Evolutionary conservation across 176 grass and related monocot species (phyloP), one percentile per base, ranked within the genome.

Genomic region (Oryza rufipogon): DNA sequence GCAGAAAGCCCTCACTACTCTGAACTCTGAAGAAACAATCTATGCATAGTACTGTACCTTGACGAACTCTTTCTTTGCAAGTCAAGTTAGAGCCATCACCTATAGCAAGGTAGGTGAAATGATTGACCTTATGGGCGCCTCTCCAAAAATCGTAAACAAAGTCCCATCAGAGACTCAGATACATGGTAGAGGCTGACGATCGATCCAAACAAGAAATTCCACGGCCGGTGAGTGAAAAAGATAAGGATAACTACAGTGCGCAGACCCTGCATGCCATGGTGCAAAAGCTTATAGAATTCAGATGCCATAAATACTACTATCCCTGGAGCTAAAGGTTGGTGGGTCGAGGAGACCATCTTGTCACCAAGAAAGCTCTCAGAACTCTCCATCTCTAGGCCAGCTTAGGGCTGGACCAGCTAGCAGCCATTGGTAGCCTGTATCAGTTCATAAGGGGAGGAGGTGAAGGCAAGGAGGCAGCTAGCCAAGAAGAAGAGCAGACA

Each of bases 201-300:
- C 48, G 74, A 68, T 80, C 78, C 77, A 58, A 80, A 20, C 23
- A 33, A 16, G 80, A 90, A 90, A 90, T 79, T 90, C 68, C 68
- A 87, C 16, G 61, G 80, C 74, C 68, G 69, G 80, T 83, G 84
- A 79, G 79, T 86, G 83, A 79, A 79, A 36, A 90, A 69, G 84
- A 87, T 87, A 76, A 81, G 77, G 82, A 84, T 47, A 26, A 26
- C 25, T 73, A 42, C 88, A 83, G 79, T 79, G 8, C 32, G 19
- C 33, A 34, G 60, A 14, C 72, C 44, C 51, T 56, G 51, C 51
- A 17, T 68, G 60, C 68, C 84, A 87, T 87, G 80, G 83, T 47
- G 80, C 74, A 83, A 87, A 83, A 86, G 74, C 75, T 86, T 83
- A 49, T 48, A 63, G 66, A 90, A 90, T 83, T 83, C 75, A 75